Evolutionary conservation across 176 grass and related monocot species (phyloP), one percentile per base, ranked within the genome.

Genomic region (Leersia perrieri): DNA sequence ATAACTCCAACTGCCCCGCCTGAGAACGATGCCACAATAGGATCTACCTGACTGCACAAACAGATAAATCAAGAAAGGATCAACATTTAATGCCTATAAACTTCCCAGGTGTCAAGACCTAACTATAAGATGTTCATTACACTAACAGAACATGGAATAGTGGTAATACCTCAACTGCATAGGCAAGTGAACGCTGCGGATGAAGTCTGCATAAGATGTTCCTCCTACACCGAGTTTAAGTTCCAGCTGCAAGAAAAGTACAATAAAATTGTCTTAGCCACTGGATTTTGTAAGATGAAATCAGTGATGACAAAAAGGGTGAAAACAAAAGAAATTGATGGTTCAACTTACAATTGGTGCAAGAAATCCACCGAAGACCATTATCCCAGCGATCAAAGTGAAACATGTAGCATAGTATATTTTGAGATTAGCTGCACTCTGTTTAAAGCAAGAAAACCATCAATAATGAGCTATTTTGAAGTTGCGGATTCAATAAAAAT

Each of bases 1-100:
- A 99, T 95, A 88, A 99, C 96, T 85, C 96, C 96, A 23, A 99
- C 96, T 61, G 96, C 93, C 82, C 96, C 96, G 0, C 96, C 96
- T 74, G 96, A 93, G 87, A 99, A 99, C 7, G 96, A 99, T 62
- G 96, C 96, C 74, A 99, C 96, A 71, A 99, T 99, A 31, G 93
- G 96, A 91, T 99, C 96, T 16, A 99, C 96, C 65, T 99, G 39
- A 72, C 96, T 99, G 71, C 80, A 91, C 57, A 74, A 28, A 49
- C 70, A 34, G 40, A 41, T 6, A 85, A 83, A 85, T 70, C n/a
- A 90, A 57, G 3, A 79, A 65, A 74, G 25, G 12, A 79, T 60
- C 5, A 74, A n/a, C 66, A 29, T 41, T 60, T 68, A 38, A 3
- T 58, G 38, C 47, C 33, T 41, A 23, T 58, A 42, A 42, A 72